Percentiles rank a stretch among this genome's conserved stretches.
Evolutionary conservation across 2,329 filamentous ascomycete genomes (phyloP).

Genomic region (Fusarium pseudocircinatum): DNA sequence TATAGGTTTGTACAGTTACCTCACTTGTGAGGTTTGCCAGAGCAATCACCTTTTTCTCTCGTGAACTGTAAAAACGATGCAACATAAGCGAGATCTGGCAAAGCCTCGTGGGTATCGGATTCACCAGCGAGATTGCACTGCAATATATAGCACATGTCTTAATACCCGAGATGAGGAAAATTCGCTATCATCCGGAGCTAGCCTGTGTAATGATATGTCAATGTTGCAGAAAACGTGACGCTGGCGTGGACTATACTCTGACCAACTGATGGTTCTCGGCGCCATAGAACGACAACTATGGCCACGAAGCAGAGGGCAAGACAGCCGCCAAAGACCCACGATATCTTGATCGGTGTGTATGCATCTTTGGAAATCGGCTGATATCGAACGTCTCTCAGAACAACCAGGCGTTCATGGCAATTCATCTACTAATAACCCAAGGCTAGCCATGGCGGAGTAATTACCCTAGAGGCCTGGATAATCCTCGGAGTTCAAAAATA

Average conservation of each 20-base stretch:
- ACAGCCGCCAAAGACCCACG: conserved; percentile 22
- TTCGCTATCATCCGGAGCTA: conserved; percentile 3
- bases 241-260: conserved; percentile 5
- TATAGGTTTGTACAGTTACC: neutral
- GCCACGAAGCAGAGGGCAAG: conserved; percentile 16
- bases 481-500: conserved; percentile 25
- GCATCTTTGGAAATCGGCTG: conserved; percentile 34
- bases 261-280: conserved; percentile 12
- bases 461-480: conserved; percentile 22
- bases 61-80: neutral
- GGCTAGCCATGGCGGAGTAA: neutral
- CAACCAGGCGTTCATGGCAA: conserved; percentile 9
- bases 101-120: conserved; percentile 11
- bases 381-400: conserved; percentile 37
- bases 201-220: conserved; percentile 25
- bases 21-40: neutral
- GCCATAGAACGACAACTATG: conserved; percentile 6
- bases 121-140: conserved; percentile 23
- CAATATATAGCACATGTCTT: conserved; percentile 16
- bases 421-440: neutral
- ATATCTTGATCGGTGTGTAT: conserved; percentile 16
- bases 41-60: neutral
- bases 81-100: conserved; percentile 27
- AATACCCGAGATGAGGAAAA: conserved; percentile 25
- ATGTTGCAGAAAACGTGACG: neutral